These are phyloP conservation scores for Stagonosporopsis chrysanthemi DNA, from an alignment of 2,329 filamentous ascomycete genomes.

Conservation along the genomic window DNA sequence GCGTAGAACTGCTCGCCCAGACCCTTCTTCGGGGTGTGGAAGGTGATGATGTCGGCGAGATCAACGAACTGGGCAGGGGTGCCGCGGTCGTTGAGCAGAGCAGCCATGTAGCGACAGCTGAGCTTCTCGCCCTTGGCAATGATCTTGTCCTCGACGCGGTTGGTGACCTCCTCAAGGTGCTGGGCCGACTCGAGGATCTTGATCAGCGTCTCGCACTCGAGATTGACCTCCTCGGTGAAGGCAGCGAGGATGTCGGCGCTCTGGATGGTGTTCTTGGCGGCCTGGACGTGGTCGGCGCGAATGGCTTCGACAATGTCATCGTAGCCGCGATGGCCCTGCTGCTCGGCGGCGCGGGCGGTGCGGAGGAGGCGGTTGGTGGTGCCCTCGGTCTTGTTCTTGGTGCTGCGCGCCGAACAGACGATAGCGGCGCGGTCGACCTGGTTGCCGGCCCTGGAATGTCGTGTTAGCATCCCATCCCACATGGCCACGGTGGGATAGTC, in stretches of 20 bases:
- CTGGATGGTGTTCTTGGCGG: conserved; percentile 64
- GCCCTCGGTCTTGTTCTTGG: conserved; percentile 90
- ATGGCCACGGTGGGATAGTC: not conserved
- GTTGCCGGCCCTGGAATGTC: conserved; percentile 60
- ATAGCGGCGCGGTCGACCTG: conserved; percentile 80
- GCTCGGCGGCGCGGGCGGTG: conserved; percentile 56
- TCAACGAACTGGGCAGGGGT: conserved; percentile 91
- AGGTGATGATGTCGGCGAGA: conserved; percentile 80
- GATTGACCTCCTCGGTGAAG: conserved; percentile 72
- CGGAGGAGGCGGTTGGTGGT: conserved; percentile 78
- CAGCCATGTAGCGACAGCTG: conserved; percentile 89
- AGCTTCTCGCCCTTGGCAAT: conserved; percentile 96
- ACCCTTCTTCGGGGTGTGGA: conserved; percentile 53
- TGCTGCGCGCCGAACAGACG: conserved; percentile 94
- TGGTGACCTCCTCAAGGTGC: conserved; percentile 60
- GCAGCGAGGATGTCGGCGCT: conserved; percentile 55
- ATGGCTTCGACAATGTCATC: conserved; percentile 80
- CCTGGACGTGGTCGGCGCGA: conserved; percentile 79
- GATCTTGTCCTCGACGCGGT: conserved; percentile 70
- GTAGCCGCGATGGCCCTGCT: conserved; percentile 61
- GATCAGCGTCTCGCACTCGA: conserved; percentile 80
- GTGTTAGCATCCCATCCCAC: conserved; percentile 25
- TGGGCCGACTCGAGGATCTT: conserved; percentile 75
- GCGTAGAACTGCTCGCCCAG: conserved; percentile 58
- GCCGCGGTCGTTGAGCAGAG: conserved; percentile 79